phyloP scores from a whole-genome alignment of 495 filamentous ascomycete species.

The Trichoderma asperelloides region DNA sequence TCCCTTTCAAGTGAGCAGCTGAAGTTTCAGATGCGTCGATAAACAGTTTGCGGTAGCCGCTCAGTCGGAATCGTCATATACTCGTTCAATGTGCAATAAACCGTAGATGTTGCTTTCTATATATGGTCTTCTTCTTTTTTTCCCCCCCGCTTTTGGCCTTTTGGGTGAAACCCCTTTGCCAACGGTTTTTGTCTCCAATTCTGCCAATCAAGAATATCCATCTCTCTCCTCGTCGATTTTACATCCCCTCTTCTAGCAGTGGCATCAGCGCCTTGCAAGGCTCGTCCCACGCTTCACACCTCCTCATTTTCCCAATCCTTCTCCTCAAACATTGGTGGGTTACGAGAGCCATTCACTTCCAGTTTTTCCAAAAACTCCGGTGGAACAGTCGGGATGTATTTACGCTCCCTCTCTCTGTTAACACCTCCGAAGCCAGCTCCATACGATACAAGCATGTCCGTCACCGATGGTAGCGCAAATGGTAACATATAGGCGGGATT shows the following conservation, averaged over 20 bases:
- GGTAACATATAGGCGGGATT: constrained; percentile 90
- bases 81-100: neutral
- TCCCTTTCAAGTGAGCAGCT: neutral
- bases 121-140: constrained; percentile 14
- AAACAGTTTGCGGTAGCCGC: neutral
- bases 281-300: constrained; percentile 17
- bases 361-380: constrained; percentile 88
- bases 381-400: constrained; percentile 94
- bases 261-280: neutral
- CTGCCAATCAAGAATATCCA: neutral
- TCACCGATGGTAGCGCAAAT: constrained; percentile 88
- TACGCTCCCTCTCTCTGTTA: constrained; percentile 83
- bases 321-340: constrained; percentile 33
- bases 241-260: neutral
- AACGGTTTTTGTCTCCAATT: neutral
- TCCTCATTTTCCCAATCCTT: constrained; percentile 45
- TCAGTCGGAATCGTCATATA: neutral
- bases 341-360: constrained; percentile 46
- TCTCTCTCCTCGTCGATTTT: neutral
- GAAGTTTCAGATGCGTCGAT: neutral
- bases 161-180: neutral
- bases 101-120: constrained; percentile 3
- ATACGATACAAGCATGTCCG: constrained; percentile 93
- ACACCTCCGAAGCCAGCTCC: constrained; percentile 90
- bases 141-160: neutral